phyloP scores from a whole-genome alignment of 2,329 filamentous ascomycete genomes.

The Aspergillus amoenus region DNA sequence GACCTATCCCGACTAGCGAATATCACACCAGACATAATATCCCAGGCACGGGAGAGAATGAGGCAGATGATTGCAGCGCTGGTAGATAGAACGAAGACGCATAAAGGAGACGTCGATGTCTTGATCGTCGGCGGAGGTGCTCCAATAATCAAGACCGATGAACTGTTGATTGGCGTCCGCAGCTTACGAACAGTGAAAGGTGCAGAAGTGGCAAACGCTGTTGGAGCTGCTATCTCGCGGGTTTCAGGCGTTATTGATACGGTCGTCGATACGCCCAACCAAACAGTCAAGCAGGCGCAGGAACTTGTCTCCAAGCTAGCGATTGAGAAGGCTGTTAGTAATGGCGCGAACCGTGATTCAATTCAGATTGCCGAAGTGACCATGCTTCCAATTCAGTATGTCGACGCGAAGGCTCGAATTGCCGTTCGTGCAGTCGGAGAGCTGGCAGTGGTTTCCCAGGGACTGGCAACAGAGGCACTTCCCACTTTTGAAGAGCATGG shows the following conservation, averaged over 20 bases:
- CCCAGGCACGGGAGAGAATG: neutral
- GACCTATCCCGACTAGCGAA: neutral
- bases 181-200: conserved; percentile 2
- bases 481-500: neutral
- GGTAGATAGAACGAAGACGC: conserved; percentile 10
- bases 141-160: conserved; percentile 4
- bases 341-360: conserved; percentile 18
- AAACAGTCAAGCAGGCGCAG: conserved; percentile 21
- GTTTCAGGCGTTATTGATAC: conserved; percentile 47
- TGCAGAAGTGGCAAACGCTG: conserved; percentile 60
- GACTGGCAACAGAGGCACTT: conserved; percentile 24
- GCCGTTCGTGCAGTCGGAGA: conserved; percentile 33
- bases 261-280: conserved; percentile 4
- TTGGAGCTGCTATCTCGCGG: conserved; percentile 61
- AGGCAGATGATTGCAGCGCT: conserved; percentile 5
- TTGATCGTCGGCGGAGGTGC: conserved; percentile 63
- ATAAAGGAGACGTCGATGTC: conserved; percentile 34
- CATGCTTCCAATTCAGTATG: conserved; percentile 38
- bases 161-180: neutral
- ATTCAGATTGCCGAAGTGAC: conserved; percentile 40
- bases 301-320: neutral
- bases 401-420: conserved; percentile 28
- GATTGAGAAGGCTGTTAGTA: neutral
- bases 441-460: conserved; percentile 13
- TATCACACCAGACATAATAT: neutral